Evolutionary conservation across 768 basidiomycete species (phyloP), one percentile per base, ranked within the genome.

Genomic region (Trametes meyenii): DNA sequence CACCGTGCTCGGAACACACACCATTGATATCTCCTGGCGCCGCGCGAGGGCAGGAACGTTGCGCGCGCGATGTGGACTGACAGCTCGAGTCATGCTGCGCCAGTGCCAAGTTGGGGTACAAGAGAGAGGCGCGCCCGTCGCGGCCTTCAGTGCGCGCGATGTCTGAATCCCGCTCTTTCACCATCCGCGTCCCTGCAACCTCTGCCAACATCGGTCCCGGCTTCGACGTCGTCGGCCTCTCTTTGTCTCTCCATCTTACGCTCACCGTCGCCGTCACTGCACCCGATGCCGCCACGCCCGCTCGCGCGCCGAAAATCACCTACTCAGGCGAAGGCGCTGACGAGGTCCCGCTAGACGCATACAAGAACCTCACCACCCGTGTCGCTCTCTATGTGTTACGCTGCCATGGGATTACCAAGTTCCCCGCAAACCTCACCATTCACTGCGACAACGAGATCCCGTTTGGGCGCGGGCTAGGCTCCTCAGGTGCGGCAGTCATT

Each of bases 161-260:
- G 55, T 39, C 33, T 13, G 26, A 8, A 29, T 48, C 63, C n/a
- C 63, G 68, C 26, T 66, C 71, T 14, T 84, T 94, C 76, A 81
- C 78, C 39, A 93, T 99, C 74, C 84, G 81, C 64, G 90, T 98
- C 54, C 96, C 96, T 11, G 94, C 94, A n/a, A 98, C 96, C 2
- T 95, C 96, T 64, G 96, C 96, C 66, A 99, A 99, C 79, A 95
- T 99, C 71, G 96, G 96, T 2, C 96, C 96, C 42, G 96, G 96
- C 24, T 99, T 99, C 76, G 97, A 99, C 74, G 97, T 98, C 64
- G 94, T 98, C 66, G 97, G 97, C n/a, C 88, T 99, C 64, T 96
- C 96, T 0, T 86, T 98, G 23, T 94, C 93, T 1, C 84, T 97
- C 33, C 82, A 88, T 66, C 84, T 98, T 67, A 88, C 85, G 16